phyloP scores from a whole-genome alignment of 257 asterid genomes.

The Jacaranda mimosifolia region DNA sequence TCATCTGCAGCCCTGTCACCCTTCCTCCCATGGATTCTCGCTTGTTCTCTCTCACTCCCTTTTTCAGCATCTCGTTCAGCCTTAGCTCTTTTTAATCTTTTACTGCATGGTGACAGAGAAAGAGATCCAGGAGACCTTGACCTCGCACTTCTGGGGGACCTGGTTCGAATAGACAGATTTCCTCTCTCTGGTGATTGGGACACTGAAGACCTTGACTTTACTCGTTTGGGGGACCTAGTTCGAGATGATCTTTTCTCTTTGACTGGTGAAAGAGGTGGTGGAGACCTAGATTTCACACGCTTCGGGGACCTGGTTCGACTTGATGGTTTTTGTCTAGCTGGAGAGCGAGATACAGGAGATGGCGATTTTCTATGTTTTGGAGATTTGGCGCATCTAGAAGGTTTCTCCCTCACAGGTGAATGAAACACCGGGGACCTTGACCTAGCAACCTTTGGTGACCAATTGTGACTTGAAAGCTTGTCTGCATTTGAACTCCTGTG shows the following conservation, averaged over 20 bases:
- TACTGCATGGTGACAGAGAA: conserved; percentile 80
- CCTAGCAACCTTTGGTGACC: conserved; percentile 50
- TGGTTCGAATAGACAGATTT: conserved; percentile 30
- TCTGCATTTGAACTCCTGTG: conserved; percentile 58
- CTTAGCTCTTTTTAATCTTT: conserved; percentile 68
- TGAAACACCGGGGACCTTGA: conserved; percentile 48
- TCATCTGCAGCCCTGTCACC: conserved; percentile 53
- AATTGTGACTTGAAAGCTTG: conserved; percentile 41
- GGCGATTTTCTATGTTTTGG: conserved; percentile 59
- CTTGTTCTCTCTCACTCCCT: conserved; percentile 56
- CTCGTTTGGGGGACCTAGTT: conserved; percentile 53
- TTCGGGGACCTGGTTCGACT: conserved; percentile 56
- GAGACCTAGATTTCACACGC: conserved; percentile 56
- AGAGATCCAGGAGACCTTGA: conserved; percentile 49
- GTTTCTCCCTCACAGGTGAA: conserved; percentile 55
- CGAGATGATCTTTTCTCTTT: conserved; percentile 55
- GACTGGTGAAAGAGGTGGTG: conserved; percentile 50
- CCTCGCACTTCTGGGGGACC: conserved; percentile 42
- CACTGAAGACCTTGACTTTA: conserved; percentile 55
- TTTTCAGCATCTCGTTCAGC: conserved; percentile 63
- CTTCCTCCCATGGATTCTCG: conserved; percentile 52
- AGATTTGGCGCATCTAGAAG: conserved; percentile 52
- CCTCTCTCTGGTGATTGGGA: conserved; percentile 38
- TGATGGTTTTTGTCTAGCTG: conserved; percentile 56
- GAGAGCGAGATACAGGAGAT: conserved; percentile 59